Conservation (phyloP, 306 rosid species). For the Cicer judaicum region DNA sequence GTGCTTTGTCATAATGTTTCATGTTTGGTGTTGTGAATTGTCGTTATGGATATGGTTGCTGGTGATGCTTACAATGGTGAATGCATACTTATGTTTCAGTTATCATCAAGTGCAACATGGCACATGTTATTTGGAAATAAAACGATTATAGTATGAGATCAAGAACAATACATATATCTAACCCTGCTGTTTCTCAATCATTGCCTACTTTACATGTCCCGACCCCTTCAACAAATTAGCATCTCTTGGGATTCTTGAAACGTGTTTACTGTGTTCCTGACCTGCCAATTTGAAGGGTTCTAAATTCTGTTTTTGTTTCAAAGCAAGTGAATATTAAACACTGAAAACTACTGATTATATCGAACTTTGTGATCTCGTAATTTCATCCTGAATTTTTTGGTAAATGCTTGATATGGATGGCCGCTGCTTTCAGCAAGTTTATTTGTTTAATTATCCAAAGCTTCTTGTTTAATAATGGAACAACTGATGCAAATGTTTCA, state of each 20-base stretch:
- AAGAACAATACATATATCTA: slow-evolving; percentile 8
- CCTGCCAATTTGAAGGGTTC: slow-evolving; percentile 28
- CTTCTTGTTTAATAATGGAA: slow-evolving; percentile 38
- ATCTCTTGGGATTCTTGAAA: slow-evolving; percentile 17
- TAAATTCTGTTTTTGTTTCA: slow-evolving; percentile 11
- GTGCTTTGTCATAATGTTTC: slow-evolving; percentile 15
- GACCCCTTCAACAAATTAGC: background rate
- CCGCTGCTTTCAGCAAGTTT: slow-evolving; percentile 30
- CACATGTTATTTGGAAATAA: background rate
- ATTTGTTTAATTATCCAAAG: slow-evolving; percentile 20
- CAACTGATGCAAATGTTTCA: slow-evolving; percentile 54
- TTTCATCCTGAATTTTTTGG: slow-evolving; percentile 19
- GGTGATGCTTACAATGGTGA: background rate
- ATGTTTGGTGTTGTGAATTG: slow-evolving; percentile 27
- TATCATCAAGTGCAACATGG: background rate
- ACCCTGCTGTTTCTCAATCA: background rate
- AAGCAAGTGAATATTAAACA: slow-evolving; percentile 19
- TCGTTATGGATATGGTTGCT: background rate
- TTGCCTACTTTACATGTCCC: background rate
- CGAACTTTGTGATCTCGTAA: slow-evolving; percentile 29
- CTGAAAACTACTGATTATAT: background rate
- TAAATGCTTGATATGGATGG: slow-evolving; percentile 16
- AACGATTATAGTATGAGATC: background rate
- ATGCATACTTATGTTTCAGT: background rate
- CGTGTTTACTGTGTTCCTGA: slow-evolving; percentile 18